A percentile compares a stretch with the other conserved stretches of the same genome.
Evolutionary conservation across 208 protist genomes (phyloP).

Genomic region (Leishmania martiniquensis): DNA sequence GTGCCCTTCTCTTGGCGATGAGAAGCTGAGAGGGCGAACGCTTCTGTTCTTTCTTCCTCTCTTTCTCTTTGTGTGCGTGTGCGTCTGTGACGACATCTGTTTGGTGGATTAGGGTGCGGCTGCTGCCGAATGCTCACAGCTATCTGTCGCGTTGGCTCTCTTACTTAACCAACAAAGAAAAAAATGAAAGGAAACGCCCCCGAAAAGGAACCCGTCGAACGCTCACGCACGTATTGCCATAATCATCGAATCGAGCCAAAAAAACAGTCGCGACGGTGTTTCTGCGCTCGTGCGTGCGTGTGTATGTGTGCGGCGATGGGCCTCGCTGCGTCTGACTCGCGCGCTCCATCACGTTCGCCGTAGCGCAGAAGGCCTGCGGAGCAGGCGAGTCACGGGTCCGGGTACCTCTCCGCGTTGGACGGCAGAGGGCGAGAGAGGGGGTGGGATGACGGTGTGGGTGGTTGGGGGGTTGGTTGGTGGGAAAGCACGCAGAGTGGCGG

Average conservation of each 20-base stretch:
- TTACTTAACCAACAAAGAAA: background rate
- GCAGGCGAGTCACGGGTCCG: background rate
- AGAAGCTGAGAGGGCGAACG: no score
- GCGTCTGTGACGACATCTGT: background rate
- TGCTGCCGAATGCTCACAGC: background rate
- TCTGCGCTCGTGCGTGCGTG: background rate
- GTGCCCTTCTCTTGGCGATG: background rate
- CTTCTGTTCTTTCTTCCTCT: background rate
- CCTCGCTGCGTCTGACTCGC: background rate
- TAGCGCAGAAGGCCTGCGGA: background rate
- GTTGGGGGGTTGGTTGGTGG: no score
- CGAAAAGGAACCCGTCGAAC: background rate
- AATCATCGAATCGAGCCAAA: background rate
- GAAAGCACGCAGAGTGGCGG: background rate
- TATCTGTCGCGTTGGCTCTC: background rate
- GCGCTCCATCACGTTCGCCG: background rate
- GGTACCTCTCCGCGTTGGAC: background rate
- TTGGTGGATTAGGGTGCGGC: no score
- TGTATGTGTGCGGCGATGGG: background rate
- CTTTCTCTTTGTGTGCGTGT: background rate
- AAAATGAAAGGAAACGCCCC: background rate
- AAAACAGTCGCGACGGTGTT: no score
- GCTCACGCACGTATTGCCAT: no score
- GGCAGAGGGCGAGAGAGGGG: background rate
- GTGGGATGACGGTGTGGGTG: background rate